phyloP scores from a whole-genome alignment of 495 filamentous ascomycete genomes.

The Penicillium subrubescens region DNA sequence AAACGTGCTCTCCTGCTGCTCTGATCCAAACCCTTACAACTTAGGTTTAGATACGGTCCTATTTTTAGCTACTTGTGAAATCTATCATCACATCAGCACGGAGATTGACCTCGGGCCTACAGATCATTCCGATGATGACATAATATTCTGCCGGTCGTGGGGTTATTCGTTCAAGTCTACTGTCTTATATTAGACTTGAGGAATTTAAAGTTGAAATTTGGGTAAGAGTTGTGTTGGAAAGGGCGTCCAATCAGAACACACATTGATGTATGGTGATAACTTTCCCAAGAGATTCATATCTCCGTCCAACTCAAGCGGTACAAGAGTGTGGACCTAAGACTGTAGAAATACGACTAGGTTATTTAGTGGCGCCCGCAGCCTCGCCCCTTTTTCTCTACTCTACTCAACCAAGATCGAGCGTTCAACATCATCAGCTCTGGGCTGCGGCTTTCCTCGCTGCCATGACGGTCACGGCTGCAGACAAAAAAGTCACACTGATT shows the following conservation, averaged over 20 bases:
- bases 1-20: too few species aligned
- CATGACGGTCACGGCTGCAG: constrained; percentile 18
- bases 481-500: constrained; percentile 16
- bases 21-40: too few species aligned
- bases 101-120: background rate
- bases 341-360: background rate
- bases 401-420: background rate
- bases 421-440: background rate
- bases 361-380: background rate
- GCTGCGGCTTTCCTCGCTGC: background rate
- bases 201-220: too few species aligned
- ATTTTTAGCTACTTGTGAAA: too few species aligned
- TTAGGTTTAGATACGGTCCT: too few species aligned
- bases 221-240: too few species aligned
- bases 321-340: background rate
- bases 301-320: background rate
- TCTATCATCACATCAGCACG: background rate
- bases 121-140: background rate
- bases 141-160: background rate
- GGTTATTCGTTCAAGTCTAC: background rate
- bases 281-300: background rate
- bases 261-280: background rate
- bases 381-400: background rate
- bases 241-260: too few species aligned
- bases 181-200: too few species aligned